Evolutionary conservation across 148 eudicot genomes (phyloP).

Genomic region (Vaccinium corymbosum): DNA sequence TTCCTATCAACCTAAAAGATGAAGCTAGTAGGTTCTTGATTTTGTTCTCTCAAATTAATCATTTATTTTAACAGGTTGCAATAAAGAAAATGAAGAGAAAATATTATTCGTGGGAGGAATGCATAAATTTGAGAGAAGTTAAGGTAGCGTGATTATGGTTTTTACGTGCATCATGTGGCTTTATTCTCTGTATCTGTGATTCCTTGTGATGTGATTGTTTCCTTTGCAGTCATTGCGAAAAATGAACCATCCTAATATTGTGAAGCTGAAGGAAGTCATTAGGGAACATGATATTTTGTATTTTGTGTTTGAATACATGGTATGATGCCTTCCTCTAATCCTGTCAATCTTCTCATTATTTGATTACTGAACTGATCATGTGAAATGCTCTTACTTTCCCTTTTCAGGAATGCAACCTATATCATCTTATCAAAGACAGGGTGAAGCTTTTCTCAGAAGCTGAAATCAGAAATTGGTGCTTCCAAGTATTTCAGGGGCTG

Average conservation of each 20-base stretch:
- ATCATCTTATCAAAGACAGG: slow-evolving; percentile 80
- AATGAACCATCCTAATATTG: slow-evolving; percentile 92
- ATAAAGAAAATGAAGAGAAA: slow-evolving; percentile 89
- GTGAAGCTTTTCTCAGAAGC: slow-evolving; percentile 62
- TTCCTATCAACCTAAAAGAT: neutral
- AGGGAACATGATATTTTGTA: slow-evolving; percentile 74
- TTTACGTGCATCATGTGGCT: neutral
- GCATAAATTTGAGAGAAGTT: slow-evolving; percentile 56
- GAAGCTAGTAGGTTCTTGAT: neutral
- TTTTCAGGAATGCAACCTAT: slow-evolving; percentile 70
- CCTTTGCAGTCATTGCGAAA: slow-evolving; percentile 69
- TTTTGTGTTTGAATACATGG: slow-evolving; percentile 96
- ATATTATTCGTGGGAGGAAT: slow-evolving; percentile 82
- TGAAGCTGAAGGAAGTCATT: slow-evolving; percentile 93
- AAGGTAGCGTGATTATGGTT: slow-evolving; percentile 24
- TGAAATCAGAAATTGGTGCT: slow-evolving; percentile 91
- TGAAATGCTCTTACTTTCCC: slow-evolving; percentile 3
- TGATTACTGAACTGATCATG: neutral
- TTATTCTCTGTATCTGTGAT: neutral
- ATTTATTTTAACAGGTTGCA: slow-evolving; percentile 58
- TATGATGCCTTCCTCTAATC: slow-evolving; percentile 18
- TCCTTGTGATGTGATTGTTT: neutral
- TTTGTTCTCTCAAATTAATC: neutral
- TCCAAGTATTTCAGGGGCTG: slow-evolving; percentile 96
- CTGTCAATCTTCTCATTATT: neutral